Conservation (phyloP, 2,329 filamentous ascomycete genomes). For the Phialophora expanda region DNA sequence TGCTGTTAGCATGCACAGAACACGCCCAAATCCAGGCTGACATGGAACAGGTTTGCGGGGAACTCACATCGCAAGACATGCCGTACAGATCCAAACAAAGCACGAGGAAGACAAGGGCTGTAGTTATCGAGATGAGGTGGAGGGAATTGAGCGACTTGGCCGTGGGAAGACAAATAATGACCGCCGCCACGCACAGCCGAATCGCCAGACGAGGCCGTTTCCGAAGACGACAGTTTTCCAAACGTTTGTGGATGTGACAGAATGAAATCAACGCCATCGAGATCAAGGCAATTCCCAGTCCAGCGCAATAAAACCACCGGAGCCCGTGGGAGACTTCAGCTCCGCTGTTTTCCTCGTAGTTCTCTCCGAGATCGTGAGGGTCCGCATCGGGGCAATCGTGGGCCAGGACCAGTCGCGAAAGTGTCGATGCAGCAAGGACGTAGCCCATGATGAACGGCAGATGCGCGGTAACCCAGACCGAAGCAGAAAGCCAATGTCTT, state of each 20-base stretch:
- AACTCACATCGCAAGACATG: constrained; percentile 48
- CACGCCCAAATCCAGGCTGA: neutral
- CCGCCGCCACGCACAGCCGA: constrained; percentile 56
- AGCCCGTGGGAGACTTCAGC: constrained; percentile 59
- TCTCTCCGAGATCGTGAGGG: constrained; percentile 56
- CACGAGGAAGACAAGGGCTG: constrained; percentile 54
- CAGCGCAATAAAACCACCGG: constrained; percentile 69
- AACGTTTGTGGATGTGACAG: constrained; percentile 62
- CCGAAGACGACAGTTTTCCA: constrained; percentile 55
- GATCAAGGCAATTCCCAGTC: constrained; percentile 61
- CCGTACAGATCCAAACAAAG: constrained; percentile 59
- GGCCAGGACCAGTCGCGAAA: constrained; percentile 64
- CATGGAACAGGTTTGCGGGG: neutral
- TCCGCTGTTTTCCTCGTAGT: constrained; percentile 58
- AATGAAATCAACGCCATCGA: constrained; percentile 62
- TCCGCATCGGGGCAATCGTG: constrained; percentile 60
- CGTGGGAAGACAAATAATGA: constrained; percentile 62
- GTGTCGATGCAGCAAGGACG: constrained; percentile 60
- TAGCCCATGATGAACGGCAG: constrained; percentile 68
- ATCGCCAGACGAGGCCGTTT: constrained; percentile 60
- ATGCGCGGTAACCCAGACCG: constrained; percentile 63
- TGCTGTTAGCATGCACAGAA: neutral
- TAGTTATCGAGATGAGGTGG: constrained; percentile 54
- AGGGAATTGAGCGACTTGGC: constrained; percentile 54
- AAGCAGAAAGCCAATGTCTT: constrained; percentile 51